A percentile compares a stretch with the other conserved stretches of the same genome.
These are phyloP conservation scores for Starmerella ratchasimensis DNA, from an alignment of 805 yeast species.

Conservation along the genomic window DNA sequence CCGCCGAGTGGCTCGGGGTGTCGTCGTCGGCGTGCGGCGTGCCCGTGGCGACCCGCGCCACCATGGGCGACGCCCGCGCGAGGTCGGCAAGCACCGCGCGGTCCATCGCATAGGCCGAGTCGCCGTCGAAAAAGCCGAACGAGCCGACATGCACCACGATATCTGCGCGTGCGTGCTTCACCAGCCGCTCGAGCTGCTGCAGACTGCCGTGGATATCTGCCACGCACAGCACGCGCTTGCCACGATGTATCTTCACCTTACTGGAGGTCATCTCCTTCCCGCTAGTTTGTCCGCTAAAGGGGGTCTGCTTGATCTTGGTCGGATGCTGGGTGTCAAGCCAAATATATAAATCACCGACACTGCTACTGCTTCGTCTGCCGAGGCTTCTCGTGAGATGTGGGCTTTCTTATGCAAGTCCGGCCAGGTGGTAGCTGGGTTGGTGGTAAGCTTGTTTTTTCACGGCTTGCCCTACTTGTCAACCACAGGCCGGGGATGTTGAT, in stretches of 20 bases:
- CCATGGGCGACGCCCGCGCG: slow-evolving; percentile 49
- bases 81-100: slow-evolving; percentile 41
- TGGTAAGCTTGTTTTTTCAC: no score
- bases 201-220: slow-evolving; percentile 47
- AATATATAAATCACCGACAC: no score
- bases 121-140: slow-evolving; percentile 59
- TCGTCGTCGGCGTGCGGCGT: neutral
- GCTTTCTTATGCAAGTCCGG: no score
- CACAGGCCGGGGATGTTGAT: no score
- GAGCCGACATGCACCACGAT: slow-evolving; percentile 60
- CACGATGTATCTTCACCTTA: slow-evolving; percentile 15
- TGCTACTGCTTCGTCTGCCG: no score
- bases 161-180: slow-evolving; percentile 34
- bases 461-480: no score
- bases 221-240: slow-evolving; percentile 33
- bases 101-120: slow-evolving; percentile 40
- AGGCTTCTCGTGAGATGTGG: no score
- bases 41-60: slow-evolving; percentile 17
- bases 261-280: no score
- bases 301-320: no score
- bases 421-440: no score
- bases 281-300: no score
- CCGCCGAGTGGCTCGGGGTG: neutral
- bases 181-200: slow-evolving; percentile 37
- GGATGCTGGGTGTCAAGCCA: no score